Evolutionary conservation across 1,139 yeast species (phyloP).

Genomic region (Kurtzmaniella quercitrusa): DNA sequence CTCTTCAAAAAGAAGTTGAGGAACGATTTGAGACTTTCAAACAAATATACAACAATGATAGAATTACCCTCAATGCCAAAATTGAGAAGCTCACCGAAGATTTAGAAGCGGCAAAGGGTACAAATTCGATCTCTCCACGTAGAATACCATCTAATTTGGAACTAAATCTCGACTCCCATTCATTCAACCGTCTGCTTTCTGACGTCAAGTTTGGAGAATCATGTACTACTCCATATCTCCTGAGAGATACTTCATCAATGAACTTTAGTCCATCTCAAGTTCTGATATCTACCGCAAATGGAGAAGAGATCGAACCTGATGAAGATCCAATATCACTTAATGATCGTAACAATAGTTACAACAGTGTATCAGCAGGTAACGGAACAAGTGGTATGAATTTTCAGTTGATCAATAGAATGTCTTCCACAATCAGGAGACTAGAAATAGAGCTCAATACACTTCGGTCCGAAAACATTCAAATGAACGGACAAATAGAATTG

Average conservation of each 20-base stretch:
- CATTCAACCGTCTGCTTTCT: slow-evolving; percentile 1
- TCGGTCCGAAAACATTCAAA: slow-evolving; percentile 56
- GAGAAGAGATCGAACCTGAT: slow-evolving; percentile 12
- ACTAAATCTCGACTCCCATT: background rate
- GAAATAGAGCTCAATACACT: slow-evolving; percentile 72
- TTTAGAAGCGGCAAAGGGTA: slow-evolving; percentile 13
- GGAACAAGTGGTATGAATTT: slow-evolving; percentile 20
- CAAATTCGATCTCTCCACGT: background rate
- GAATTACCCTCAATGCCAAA: slow-evolving; percentile 23
- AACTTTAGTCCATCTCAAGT: slow-evolving; percentile 16
- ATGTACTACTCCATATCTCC: slow-evolving; percentile 26
- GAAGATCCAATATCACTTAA: slow-evolving; percentile 7
- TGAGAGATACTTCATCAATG: slow-evolving; percentile 13
- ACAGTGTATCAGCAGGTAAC: background rate
- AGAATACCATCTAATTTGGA: slow-evolving; percentile 1
- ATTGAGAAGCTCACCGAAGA: slow-evolving; percentile 22
- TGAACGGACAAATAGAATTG: slow-evolving; percentile 56
- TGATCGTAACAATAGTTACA: slow-evolving; percentile 3
- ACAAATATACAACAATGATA: slow-evolving; percentile 27
- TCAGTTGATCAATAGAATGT: slow-evolving; percentile 68
- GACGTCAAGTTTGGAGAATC: slow-evolving; percentile 34
- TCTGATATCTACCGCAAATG: slow-evolving; percentile 18
- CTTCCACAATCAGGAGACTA: slow-evolving; percentile 69
- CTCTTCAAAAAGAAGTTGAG: slow-evolving; percentile 22
- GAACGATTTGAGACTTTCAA: slow-evolving; percentile 29